A percentile compares a stretch with the other conserved stretches of the same genome.
Conservation (phyloP, 805 yeast genomes). For the Metschnikowia cubensis region DNA sequence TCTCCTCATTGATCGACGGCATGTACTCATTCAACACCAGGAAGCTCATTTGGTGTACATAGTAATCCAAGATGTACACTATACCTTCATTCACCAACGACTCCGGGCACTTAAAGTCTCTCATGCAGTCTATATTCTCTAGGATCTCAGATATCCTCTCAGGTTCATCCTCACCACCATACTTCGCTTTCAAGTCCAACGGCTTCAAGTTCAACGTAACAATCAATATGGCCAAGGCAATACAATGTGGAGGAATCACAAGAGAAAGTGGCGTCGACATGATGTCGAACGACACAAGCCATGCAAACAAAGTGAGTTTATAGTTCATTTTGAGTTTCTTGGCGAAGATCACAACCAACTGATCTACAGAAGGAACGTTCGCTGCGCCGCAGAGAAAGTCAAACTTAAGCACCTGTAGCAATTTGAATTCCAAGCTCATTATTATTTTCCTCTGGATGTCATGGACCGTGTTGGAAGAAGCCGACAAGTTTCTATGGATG, state of each 20-base stretch:
- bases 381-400: slow-evolving; percentile 66
- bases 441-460: slow-evolving; percentile 58
- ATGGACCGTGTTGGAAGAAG: slow-evolving; percentile 19
- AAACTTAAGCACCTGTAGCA: slow-evolving; percentile 73
- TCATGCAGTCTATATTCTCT: slow-evolving; percentile 31
- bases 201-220: slow-evolving; percentile 53
- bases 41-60: slow-evolving; percentile 52
- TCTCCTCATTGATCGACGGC: slow-evolving; percentile 30
- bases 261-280: slow-evolving; percentile 65
- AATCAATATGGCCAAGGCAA: slow-evolving; percentile 64
- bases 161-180: slow-evolving; percentile 16
- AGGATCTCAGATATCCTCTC: slow-evolving; percentile 22
- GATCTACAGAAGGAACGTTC: slow-evolving; percentile 48
- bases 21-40: slow-evolving; percentile 46
- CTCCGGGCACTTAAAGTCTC: slow-evolving; percentile 41
- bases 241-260: slow-evolving; percentile 69
- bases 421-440: slow-evolving; percentile 60
- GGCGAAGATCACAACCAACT: slow-evolving; percentile 56
- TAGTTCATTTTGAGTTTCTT: slow-evolving; percentile 46
- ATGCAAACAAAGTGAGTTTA: slow-evolving; percentile 52
- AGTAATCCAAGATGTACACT: slow-evolving; percentile 55
- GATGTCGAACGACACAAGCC: slow-evolving; percentile 75
- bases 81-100: slow-evolving; percentile 48
- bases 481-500: slow-evolving; percentile 9
- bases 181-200: slow-evolving; percentile 23